Evolutionary conservation across 2,329 filamentous ascomycete species (phyloP), one percentile per base, ranked within the genome.

Genomic region (Venturia effusa): DNA sequence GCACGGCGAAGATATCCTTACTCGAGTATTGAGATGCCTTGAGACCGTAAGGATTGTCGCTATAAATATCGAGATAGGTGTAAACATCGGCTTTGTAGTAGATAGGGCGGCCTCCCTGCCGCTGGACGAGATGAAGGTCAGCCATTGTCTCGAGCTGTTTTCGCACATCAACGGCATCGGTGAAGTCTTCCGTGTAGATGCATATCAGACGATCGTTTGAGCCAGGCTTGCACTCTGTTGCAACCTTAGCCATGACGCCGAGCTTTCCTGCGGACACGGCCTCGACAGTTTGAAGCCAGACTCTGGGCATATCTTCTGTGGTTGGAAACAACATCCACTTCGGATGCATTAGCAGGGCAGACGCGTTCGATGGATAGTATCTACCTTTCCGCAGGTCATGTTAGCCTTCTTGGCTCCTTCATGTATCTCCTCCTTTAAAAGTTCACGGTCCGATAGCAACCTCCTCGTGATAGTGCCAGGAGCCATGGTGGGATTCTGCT

Each of bases 51-150:
- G 70, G 66, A 51, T 77, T 80, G 7, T 70, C 67, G 4, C 72
- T 72, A 48, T 73, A 72, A 22, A 80, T 72, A n/a, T 74, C 70
- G 19, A 80, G 71, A 48, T 77, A 71, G 0, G 78, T 80, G 66
- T 77, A 83, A 73, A 79, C 72, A 81, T 88, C 87, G 68, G 83
- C 83, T 71, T 95, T 95, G 77, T 95, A 96, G 72, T 90, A 93
- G 61, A 94, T 85, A 0, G 79, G 76, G 57, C 76, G 77, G 1
- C 43, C 39, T 4, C 77, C 61, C 17, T 70, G 68, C 30, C 67
- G 66, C 7, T 71, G 68, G 19, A 88, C 78, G 43, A 94, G 75
- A 8, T 81, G 84, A 65, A 92, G 76, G 64, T 85, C 78, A 61
- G 81, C 80, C 66, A 95, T 74, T 67, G 78, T 81, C 65, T 78